phyloP scores from a whole-genome alignment of 345 rosid genomes.

The Salix caprea region DNA sequence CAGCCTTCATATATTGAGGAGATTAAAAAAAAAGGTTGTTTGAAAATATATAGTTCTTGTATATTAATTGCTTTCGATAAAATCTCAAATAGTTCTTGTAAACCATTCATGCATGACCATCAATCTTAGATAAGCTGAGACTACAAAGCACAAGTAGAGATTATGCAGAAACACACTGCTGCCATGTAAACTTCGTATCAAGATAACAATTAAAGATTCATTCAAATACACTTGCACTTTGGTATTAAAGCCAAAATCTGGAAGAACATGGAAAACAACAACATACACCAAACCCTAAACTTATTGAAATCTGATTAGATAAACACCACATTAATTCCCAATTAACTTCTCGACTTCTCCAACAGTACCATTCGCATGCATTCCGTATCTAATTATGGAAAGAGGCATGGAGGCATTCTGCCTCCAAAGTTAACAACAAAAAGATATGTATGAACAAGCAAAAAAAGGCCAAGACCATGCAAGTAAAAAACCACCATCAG shows the following conservation, averaged over 20 bases:
- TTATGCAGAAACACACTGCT: no score
- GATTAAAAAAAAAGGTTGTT: not conserved
- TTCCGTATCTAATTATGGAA: constrained; percentile 8
- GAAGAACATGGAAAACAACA: constrained; percentile 40
- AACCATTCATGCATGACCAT: constrained; percentile 42
- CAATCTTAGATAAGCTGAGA: constrained; percentile 63
- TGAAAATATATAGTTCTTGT: not conserved
- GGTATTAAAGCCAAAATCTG: constrained; percentile 66
- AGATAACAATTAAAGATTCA: constrained; percentile 62
- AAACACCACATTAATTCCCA: constrained; percentile 59
- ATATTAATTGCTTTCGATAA: not conserved
- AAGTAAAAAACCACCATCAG: not conserved
- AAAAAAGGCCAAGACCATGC: not conserved
- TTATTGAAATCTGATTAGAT: constrained; percentile 35
- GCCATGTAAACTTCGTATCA: constrained; percentile 89
- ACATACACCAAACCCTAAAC: constrained; percentile 53
- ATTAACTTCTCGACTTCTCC: constrained; percentile 33
- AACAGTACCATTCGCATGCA: not conserved
- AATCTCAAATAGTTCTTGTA: constrained; percentile 8
- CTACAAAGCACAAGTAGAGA: constrained; percentile 72
- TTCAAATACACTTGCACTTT: constrained; percentile 86
- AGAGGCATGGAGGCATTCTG: not conserved
- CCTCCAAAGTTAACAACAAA: not conserved
- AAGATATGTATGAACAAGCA: no score
- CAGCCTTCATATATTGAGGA: not conserved